These are phyloP conservation scores for Aspergillus baeticus DNA, from an alignment of 495 filamentous ascomycete species.

Conservation along the genomic window DNA sequence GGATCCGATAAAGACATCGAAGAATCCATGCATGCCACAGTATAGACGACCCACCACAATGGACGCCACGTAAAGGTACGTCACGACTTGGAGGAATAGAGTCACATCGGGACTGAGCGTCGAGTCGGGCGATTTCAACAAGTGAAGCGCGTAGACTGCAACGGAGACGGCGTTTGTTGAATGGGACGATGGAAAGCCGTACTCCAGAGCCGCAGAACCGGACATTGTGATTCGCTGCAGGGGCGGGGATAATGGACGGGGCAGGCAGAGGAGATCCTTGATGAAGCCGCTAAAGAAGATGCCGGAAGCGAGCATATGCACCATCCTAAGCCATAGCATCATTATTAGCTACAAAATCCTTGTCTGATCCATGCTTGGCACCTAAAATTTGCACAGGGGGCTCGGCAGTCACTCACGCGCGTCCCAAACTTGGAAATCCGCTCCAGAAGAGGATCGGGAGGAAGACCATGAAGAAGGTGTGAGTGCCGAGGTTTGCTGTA, in stretches of 20 bases:
- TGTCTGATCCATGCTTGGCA: background rate
- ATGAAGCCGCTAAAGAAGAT: slow-evolving; percentile 93
- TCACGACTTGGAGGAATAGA: slow-evolving; percentile 59
- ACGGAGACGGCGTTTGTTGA: slow-evolving; percentile 97
- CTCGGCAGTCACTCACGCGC: slow-evolving; percentile 60
- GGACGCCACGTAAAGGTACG: slow-evolving; percentile 83
- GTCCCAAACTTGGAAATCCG: slow-evolving; percentile 74
- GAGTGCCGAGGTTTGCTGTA: slow-evolving; percentile 94
- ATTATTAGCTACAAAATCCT: slow-evolving; percentile 10
- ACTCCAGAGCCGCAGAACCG: slow-evolving; percentile 88
- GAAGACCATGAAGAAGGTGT: slow-evolving; percentile 97
- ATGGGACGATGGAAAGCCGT: slow-evolving; percentile 96
- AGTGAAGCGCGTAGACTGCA: slow-evolving; percentile 74
- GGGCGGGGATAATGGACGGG: slow-evolving; percentile 88
- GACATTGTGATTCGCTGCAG: slow-evolving; percentile 96
- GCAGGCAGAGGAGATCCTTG: slow-evolving; percentile 94
- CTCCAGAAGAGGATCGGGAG: slow-evolving; percentile 96
- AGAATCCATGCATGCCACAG: slow-evolving; percentile 97
- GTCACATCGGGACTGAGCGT: slow-evolving; percentile 50
- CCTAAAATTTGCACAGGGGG: background rate
- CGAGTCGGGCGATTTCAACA: slow-evolving; percentile 56
- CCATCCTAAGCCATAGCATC: slow-evolving; percentile 54
- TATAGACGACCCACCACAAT: slow-evolving; percentile 90
- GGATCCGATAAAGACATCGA: slow-evolving; percentile 81
- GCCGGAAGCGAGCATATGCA: slow-evolving; percentile 82